Conservation (phyloP, 345 rosid species). For the Euphorbia pulcherrima region DNA sequence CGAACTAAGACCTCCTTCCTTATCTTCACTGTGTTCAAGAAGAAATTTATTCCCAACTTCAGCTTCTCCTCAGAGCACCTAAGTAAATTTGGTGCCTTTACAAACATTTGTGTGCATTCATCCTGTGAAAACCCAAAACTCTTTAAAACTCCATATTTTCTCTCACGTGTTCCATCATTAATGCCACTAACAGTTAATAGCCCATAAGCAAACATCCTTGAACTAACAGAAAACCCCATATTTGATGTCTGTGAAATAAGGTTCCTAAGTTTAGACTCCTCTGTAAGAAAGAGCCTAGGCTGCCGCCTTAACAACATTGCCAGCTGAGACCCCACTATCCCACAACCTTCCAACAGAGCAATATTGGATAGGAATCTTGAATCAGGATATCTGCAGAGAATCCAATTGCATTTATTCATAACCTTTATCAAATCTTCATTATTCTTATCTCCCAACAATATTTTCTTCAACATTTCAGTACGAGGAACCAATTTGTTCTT, state of each 20-base stretch:
- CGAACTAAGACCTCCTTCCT: conserved; percentile 23
- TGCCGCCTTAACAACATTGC: conserved; percentile 23
- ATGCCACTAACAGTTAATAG: conserved; percentile 27
- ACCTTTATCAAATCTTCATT: conserved; percentile 24
- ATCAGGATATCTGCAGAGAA: conserved; percentile 17
- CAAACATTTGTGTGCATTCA: conserved; percentile 29
- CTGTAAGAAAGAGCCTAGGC: conserved; percentile 29
- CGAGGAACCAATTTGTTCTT: conserved; percentile 30
- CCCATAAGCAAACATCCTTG: conserved; percentile 40
- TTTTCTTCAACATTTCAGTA: conserved; percentile 16
- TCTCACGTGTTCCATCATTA: conserved; percentile 25
- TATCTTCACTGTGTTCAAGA: conserved; percentile 17
- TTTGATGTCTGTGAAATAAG: conserved; percentile 20
- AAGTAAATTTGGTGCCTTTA: conserved; percentile 28
- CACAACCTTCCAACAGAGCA: conserved; percentile 25
- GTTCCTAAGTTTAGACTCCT: conserved; percentile 18
- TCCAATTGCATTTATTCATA: conserved; percentile 22
- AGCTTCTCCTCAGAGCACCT: conserved; percentile 30
- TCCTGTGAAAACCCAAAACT: conserved; percentile 31
- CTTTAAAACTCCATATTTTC: conserved; percentile 26
- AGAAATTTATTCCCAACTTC: conserved; percentile 31
- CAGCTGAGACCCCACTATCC: conserved; percentile 36
- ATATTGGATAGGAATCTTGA: conserved; percentile 24
- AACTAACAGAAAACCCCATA: conserved; percentile 37
- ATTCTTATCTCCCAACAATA: conserved; percentile 22